Conservation (phyloP, 371 early-diverging fungal genomes). For the Mortierella sp. region DNA sequence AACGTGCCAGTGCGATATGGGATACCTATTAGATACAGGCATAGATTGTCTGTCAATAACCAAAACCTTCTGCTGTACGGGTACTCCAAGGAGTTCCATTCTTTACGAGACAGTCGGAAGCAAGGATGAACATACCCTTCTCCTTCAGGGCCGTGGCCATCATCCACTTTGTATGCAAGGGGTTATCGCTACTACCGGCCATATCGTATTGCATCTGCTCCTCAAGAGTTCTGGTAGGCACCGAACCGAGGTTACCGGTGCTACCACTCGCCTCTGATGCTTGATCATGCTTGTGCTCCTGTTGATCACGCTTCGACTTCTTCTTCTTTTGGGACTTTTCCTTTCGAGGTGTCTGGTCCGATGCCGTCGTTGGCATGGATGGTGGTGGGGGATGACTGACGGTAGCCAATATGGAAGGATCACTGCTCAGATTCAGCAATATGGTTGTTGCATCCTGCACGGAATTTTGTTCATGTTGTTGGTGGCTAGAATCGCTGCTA, state of each 20-base stretch:
- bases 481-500: conserved; percentile 2
- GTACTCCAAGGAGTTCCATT: too few relatives aligned
- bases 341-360: not conserved
- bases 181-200: conserved; percentile 34
- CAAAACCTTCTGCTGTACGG: not conserved
- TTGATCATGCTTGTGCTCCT: not conserved
- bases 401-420: not conserved
- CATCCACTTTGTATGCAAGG: conserved; percentile 53
- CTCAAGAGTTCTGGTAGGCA: conserved; percentile 7
- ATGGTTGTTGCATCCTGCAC: conserved; percentile 3
- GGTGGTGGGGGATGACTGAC: not conserved
- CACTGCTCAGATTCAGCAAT: not conserved
- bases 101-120: too few relatives aligned
- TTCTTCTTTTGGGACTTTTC: not conserved
- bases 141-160: conserved; percentile 55
- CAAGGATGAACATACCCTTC: conserved; percentile 50
- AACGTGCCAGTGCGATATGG: conserved; percentile 45
- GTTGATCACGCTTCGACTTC: not conserved
- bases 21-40: conserved; percentile 16
- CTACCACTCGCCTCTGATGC: not conserved
- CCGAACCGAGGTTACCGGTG: not conserved
- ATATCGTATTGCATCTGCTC: conserved; percentile 14
- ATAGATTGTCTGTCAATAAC: not conserved
- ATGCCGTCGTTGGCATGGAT: not conserved
- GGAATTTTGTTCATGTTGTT: not conserved